Conservation (phyloP, 805 yeast species). For the Priceomyces medius region DNA sequence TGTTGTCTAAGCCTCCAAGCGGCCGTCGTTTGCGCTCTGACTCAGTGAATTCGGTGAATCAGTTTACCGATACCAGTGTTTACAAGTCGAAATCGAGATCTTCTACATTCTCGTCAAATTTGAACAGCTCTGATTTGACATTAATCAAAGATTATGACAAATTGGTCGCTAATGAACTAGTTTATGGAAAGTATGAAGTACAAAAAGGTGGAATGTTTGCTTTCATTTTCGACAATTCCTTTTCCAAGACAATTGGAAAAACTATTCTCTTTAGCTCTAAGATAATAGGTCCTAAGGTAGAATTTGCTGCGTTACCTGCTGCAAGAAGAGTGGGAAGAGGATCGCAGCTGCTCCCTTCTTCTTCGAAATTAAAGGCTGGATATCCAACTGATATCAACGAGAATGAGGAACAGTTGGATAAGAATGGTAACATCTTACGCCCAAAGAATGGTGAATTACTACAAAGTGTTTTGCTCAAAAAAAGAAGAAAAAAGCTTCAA, state of each 20-base stretch:
- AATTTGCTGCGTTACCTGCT: neutral
- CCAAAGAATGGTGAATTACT: conserved; percentile 68
- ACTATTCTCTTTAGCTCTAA: conserved; percentile 64
- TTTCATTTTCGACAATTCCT: conserved; percentile 88
- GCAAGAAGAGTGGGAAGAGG: neutral
- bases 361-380: neutral
- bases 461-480: conserved; percentile 77
- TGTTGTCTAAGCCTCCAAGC: conserved; percentile 1
- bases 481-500: conserved; percentile 76
- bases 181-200: conserved; percentile 62
- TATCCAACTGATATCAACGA: neutral
- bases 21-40: conserved; percentile 18
- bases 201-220: conserved; percentile 72
- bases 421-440: conserved; percentile 18
- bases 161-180: conserved; percentile 53
- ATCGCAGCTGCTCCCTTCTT: neutral
- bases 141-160: conserved; percentile 59
- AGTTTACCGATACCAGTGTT: conserved; percentile 28
- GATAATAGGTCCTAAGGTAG: conserved; percentile 10
- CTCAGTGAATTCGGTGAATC: conserved; percentile 36
- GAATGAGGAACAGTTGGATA: neutral
- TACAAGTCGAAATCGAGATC: conserved; percentile 36
- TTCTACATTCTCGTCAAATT: conserved; percentile 37
- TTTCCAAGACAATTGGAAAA: conserved; percentile 81
- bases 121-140: conserved; percentile 42